A percentile compares a stretch with the other conserved stretches of the same genome.
phyloP scores from a whole-genome alignment of 768 basidiomycete species.

The Mycena albidolilacea region DNA sequence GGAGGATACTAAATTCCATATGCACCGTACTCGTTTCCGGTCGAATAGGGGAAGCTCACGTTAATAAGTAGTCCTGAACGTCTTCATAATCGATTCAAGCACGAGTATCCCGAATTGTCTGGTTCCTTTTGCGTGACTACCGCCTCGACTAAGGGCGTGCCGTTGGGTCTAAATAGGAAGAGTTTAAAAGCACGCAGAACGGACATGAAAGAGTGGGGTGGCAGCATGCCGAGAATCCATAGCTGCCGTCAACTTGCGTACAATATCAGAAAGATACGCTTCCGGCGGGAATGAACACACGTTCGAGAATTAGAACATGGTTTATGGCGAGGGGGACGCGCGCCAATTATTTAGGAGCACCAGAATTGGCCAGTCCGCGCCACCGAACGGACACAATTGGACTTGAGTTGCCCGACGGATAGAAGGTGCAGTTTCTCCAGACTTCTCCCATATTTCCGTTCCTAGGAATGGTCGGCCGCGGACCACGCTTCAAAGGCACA shows the following conservation, averaged over 20 bases:
- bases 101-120: too few species aligned
- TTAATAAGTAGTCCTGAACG: too few species aligned
- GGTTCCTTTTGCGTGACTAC: too few species aligned
- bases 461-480: background rate
- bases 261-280: slow-evolving; percentile 6
- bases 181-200: slow-evolving; percentile 12
- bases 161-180: background rate
- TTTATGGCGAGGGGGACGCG: slow-evolving; percentile 1
- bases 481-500: background rate
- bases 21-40: too few species aligned
- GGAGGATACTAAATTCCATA: too few species aligned
- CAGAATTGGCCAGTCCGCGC: background rate
- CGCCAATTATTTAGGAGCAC: slow-evolving; percentile 5
- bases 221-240: slow-evolving; percentile 10
- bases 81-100: too few species aligned
- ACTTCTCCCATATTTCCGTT: slow-evolving; percentile 3
- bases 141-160: too few species aligned
- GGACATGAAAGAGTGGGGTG: background rate
- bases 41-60: too few species aligned
- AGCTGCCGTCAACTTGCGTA: slow-evolving; percentile 12
- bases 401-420: slow-evolving; percentile 21
- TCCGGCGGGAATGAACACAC: slow-evolving; percentile 8
- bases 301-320: background rate
- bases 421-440: slow-evolving; percentile 19
- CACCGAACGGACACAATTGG: background rate